Conservation (phyloP, 2,329 filamentous ascomycete genomes). For the Bipolaris victoriae region DNA sequence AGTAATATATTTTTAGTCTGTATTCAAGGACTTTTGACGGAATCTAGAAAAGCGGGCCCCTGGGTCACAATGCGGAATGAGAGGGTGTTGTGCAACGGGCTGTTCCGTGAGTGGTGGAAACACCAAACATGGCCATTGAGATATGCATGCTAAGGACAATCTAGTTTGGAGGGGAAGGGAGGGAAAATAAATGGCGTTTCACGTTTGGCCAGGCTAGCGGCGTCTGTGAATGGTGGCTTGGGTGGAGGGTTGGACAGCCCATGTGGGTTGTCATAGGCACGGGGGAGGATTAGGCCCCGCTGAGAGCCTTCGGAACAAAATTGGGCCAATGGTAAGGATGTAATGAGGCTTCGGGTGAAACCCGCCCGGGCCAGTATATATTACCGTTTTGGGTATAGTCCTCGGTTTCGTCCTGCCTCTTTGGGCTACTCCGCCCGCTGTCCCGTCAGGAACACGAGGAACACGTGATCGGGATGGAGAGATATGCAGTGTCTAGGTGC, state of each 20-base stretch:
- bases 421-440: neutral
- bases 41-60: neutral
- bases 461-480: neutral
- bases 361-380: neutral
- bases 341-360: neutral
- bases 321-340: neutral
- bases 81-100: neutral
- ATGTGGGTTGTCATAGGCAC: neutral
- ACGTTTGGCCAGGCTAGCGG: neutral
- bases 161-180: slow-evolving; percentile 2
- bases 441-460: neutral
- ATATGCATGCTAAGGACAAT: slow-evolving; percentile 1
- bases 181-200: slow-evolving; percentile 5
- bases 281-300: neutral
- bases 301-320: neutral
- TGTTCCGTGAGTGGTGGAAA: slow-evolving; percentile 12
- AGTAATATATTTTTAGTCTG: neutral
- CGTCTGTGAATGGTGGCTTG: slow-evolving; percentile 9
- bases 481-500: neutral
- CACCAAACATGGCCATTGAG: neutral
- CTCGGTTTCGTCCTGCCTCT: neutral
- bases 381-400: too few relatives aligned
- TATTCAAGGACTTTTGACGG: too few relatives aligned
- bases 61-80: neutral
- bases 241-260: neutral